Evolutionary conservation across 148 eudicot genomes (phyloP).

Genomic region (Chenopodium quinoa): DNA sequence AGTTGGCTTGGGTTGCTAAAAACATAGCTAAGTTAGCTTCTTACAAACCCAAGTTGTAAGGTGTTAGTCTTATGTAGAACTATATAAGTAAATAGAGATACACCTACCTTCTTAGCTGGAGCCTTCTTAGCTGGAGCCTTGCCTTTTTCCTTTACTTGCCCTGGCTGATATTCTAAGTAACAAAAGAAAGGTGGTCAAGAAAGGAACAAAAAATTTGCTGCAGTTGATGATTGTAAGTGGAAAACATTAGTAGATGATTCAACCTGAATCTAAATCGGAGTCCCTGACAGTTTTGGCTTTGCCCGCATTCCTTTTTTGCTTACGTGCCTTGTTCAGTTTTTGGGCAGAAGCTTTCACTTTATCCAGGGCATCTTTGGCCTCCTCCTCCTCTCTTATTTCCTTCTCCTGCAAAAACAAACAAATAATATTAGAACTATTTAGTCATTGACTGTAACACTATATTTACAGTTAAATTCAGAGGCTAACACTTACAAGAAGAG

Average conservation of each 20-base stretch:
- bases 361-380: slow-evolving; percentile 20
- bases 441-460: not conserved
- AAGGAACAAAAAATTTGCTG: not conserved
- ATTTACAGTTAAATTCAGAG: not conserved
- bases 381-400: slow-evolving; percentile 52
- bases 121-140: slow-evolving; percentile 59
- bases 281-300: slow-evolving; percentile 41
- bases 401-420: slow-evolving; percentile 43
- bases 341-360: slow-evolving; percentile 31
- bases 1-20: slow-evolving; percentile 37
- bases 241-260: not conserved
- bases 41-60: not conserved
- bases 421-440: not conserved
- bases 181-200: not conserved
- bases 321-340: slow-evolving; percentile 42
- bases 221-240: not conserved
- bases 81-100: not conserved
- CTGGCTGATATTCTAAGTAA: slow-evolving; percentile 38
- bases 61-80: not conserved
- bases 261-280: slow-evolving; percentile 56
- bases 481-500: slow-evolving; percentile 51
- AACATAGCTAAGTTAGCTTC: not conserved
- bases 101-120: slow-evolving; percentile 59
- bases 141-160: slow-evolving; percentile 51
- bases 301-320: slow-evolving; percentile 43